These are phyloP conservation scores for Schwanniomyces occidentalis DNA, from an alignment of 805 yeast genomes.

Conservation along the genomic window DNA sequence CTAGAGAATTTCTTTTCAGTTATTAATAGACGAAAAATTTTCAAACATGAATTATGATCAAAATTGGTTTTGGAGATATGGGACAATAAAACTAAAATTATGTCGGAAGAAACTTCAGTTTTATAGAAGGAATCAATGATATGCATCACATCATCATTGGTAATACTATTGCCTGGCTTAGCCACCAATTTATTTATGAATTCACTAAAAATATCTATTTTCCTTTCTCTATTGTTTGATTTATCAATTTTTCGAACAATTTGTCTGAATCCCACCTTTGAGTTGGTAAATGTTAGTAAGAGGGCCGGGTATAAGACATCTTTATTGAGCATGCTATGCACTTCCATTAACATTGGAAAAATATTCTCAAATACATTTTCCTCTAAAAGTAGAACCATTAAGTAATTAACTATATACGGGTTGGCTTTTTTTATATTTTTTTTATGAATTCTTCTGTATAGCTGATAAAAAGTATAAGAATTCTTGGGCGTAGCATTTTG, in stretches of 20 bases:
- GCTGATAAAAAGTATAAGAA: background rate
- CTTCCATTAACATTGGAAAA: conserved; percentile 1
- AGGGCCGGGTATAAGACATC: background rate
- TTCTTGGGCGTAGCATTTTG: conserved; percentile 1
- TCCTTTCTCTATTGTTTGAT: conserved; percentile 1
- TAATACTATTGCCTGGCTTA: background rate
- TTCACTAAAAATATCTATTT: conserved; percentile 1
- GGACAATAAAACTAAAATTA: conserved; percentile 2
- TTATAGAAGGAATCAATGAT: conserved; percentile 3
- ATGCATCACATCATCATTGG: background rate
- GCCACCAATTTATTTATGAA: conserved; percentile 1
- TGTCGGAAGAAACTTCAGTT: conserved; percentile 3
- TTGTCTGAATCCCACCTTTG: background rate
- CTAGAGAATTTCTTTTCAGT: conserved; percentile 4
- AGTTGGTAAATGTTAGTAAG: background rate
- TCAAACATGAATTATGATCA: background rate
- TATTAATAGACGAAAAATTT: conserved; percentile 3
- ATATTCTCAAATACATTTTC: background rate
- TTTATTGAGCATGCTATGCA: background rate
- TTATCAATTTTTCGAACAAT: conserved; percentile 5
- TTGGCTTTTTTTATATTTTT: background rate
- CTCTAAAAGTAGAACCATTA: conserved; percentile 1
- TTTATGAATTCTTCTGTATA: conserved; percentile 3
- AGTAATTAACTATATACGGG: conserved; percentile 4
- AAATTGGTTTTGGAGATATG: background rate